Base-by-base conservation (phyloP, 768 basidiomycete genomes). In the Tubosaeta sp. region DNA sequence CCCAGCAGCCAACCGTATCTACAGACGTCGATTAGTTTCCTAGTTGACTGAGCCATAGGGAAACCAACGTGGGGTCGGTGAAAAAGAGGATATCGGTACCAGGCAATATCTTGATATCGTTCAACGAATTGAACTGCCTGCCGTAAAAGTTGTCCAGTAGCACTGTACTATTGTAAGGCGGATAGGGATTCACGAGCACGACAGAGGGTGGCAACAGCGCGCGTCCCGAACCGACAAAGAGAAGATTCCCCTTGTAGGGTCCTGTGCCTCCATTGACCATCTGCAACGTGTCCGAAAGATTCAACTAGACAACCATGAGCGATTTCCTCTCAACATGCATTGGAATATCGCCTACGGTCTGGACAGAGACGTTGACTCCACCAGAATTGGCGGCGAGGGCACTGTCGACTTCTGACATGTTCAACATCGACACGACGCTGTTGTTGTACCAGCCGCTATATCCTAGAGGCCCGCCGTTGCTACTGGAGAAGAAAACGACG, bases 111-210 rank as follows among this genome's bases (percentile, higher is more conserved):
- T 86, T 90, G 50, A 86, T 73, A 57, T 92, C 90, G 64, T 90
- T 90, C 35, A 91, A 65, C 1, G 89, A 89, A 65, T 87, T 90
- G 71, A 90, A 91, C 55, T 89, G 88, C 6, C 87, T 73, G 3
- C 89, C 89, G 59, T 80, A 86, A 69, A 77, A 88, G 69, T 90
- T 90, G 66, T 91, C 86, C 53, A 92, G 64, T 16, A 92, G 65
- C 32, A 86, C 76, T 0, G 85, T 89, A 4, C 77, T 69, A 50
- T 90, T 86, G 66, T 83, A 73, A 1, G 87, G 87, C 4, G 78
- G 62, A 3, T 58, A 62, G 0, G 86, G 86, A 62, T 88, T 81
- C 45, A 90, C 81, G 31, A 85, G 75, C 0, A 76, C 80, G 13
- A 90, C 64, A 2, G 79, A 80, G 22, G 87, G 81, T 6, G 87